phyloP scores from a whole-genome alignment of 169 alveolate species.

The Theileria annulata region DNA sequence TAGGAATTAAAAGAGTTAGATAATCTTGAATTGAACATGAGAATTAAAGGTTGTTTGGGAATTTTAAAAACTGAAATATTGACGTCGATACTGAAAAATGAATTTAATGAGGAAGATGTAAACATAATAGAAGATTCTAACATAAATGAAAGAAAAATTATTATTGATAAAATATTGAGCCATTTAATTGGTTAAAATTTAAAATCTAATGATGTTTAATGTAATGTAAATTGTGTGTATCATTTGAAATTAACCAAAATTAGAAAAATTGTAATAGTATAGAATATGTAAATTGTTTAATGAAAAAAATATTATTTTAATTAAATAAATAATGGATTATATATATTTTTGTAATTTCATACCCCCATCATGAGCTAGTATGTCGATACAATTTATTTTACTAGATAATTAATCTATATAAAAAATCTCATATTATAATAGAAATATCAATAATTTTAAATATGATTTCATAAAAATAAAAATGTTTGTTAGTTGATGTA shows the following conservation, averaged over 20 bases:
- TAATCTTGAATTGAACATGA: slow-evolving; percentile 15
- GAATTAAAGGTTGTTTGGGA: slow-evolving; percentile 31
- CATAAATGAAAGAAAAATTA: neutral
- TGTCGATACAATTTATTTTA: neutral
- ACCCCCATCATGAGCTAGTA: neutral
- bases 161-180: neutral
- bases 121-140: neutral
- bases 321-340: neutral
- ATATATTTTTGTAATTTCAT: neutral
- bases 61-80: slow-evolving; percentile 12
- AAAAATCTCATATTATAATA: too few species aligned
- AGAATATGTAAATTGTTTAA: neutral
- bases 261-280: neutral
- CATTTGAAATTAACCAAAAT: neutral
- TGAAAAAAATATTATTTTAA: neutral
- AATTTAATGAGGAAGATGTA: slow-evolving; percentile 20
- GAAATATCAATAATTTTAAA: neutral
- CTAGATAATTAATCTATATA: neutral
- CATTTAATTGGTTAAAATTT: neutral
- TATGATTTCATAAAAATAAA: neutral
- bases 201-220: slow-evolving; percentile 10
- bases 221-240: neutral
- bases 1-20: neutral
- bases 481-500: neutral
- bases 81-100: slow-evolving; percentile 6